Conservation (phyloP, 129 eudicot genomes). For the Flaveria sonorensis region DNA sequence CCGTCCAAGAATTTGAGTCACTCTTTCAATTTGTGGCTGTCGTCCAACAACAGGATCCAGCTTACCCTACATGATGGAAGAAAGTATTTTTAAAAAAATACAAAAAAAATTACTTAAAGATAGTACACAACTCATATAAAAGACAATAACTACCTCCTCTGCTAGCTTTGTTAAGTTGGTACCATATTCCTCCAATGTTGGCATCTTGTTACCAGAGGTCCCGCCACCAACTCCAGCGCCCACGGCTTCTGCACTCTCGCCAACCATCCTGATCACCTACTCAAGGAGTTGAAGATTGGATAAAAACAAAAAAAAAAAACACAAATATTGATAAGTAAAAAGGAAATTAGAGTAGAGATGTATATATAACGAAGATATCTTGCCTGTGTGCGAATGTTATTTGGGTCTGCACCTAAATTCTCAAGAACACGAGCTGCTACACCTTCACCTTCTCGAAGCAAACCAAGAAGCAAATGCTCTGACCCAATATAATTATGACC, state of each 20-base stretch:
- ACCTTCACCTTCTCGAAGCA: conserved; percentile 97
- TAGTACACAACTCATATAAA: background rate
- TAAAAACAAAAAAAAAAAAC: background rate
- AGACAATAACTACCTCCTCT: conserved; percentile 58
- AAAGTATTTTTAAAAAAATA: background rate
- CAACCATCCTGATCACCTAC: conserved; percentile 85
- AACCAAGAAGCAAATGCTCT: conserved; percentile 85
- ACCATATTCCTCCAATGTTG: conserved; percentile 86
- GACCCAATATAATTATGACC: conserved; percentile 95
- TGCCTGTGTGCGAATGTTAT: conserved; percentile 87
- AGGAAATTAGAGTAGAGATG: background rate
- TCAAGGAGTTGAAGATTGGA: conserved; percentile 2
- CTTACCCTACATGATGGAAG: conserved; percentile 60
- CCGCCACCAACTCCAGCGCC: conserved; percentile 89
- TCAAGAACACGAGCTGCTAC: conserved; percentile 94
- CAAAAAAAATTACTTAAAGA: background rate
- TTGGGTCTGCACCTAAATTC: conserved; percentile 83
- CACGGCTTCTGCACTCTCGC: conserved; percentile 85
- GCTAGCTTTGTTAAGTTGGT: conserved; percentile 88
- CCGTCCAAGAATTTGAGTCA: conserved; percentile 84
- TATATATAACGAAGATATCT: conserved; percentile 7
- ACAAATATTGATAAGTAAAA: background rate
- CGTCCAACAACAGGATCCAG: conserved; percentile 94
- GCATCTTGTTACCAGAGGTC: conserved; percentile 75
- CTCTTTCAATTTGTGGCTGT: conserved; percentile 80